phyloP scores from a whole-genome alignment of 225 moss, liverwort and hornwort genomes.

The Asterella californica region DNA sequence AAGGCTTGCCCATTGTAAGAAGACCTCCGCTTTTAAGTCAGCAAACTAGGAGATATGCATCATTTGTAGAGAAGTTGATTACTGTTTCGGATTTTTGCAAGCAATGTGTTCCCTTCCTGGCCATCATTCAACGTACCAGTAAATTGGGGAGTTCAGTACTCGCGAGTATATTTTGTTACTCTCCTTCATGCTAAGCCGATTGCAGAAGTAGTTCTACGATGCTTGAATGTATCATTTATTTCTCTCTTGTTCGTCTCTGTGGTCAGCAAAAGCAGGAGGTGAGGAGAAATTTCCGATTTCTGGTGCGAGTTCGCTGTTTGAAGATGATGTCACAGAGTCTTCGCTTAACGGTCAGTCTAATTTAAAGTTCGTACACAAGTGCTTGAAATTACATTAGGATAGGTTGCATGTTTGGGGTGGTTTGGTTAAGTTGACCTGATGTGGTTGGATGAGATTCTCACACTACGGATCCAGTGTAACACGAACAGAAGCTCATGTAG shows the following conservation, averaged over 20 bases:
- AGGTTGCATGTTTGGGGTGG: background rate
- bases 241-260: background rate
- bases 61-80: background rate
- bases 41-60: background rate
- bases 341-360: background rate
- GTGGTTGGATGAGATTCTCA: background rate
- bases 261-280: constrained; percentile 8
- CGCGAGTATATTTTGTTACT: background rate
- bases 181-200: background rate
- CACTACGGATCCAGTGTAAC: too few relatives aligned
- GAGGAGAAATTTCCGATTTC: background rate
- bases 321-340: constrained; percentile 5
- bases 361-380: background rate
- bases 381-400: background rate
- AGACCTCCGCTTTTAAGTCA: background rate
- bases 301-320: background rate
- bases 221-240: background rate
- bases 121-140: background rate
- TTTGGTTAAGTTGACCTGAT: background rate
- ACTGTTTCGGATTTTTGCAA: too few relatives aligned
- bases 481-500: too few relatives aligned
- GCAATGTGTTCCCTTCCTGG: background rate
- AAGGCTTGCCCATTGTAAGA: constrained; percentile 36
- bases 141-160: background rate
- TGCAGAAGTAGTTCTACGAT: background rate